Evolutionary conservation across 257 asterid genomes (phyloP), one percentile per base, ranked within the genome.

Genomic region (Pogostemon cablin): DNA sequence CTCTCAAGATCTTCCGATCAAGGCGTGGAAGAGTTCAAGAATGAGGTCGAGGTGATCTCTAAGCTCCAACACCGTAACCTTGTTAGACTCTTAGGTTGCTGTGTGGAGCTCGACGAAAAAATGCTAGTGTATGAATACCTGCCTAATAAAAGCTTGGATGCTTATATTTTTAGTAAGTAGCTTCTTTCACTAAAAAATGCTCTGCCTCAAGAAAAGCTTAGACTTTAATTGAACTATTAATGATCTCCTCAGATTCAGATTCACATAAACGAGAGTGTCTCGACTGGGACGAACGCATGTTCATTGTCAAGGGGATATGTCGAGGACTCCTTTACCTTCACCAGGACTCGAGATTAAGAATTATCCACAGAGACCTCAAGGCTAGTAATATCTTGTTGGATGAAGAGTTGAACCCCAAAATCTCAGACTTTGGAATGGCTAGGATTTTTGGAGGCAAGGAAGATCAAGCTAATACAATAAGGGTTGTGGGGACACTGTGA

Each of bases 401-500:
- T 20, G 25, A 20, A 20, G 25, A 20, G 25, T 20, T 20, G 25
- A 20, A 20, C 25, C 50, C 50, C 3, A 46, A 46, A n/a, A 46
- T 46, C 10, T 46, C 50, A 1, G 50, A 46, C n/a, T 46, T 46
- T 46, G 50, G 50, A 11, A 2, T 46, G 50, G 50, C 50, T 8
- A 46, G 12, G 10, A 46, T 46, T 8, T 46, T 46, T 2, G 50
- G 50, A 46, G 9, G 4, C 4, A 46, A 46, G 50, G 25, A 20
- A 20, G 25, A 20, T 20, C 25, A 20, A 20, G 25, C 25, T 20
- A 20, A 20, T 1, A 20, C 92, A 47, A 77, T 65, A 62, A 72
- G 87, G 66, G 82, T 86, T 9, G 92, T 84, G 0, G 92, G 92
- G 11, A 86, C 92, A 70, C 78, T 74, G 89, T 86, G 65, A 84